Conservation (phyloP, 768 basidiomycete species). For the Thelephora aurantiotincta region DNA sequence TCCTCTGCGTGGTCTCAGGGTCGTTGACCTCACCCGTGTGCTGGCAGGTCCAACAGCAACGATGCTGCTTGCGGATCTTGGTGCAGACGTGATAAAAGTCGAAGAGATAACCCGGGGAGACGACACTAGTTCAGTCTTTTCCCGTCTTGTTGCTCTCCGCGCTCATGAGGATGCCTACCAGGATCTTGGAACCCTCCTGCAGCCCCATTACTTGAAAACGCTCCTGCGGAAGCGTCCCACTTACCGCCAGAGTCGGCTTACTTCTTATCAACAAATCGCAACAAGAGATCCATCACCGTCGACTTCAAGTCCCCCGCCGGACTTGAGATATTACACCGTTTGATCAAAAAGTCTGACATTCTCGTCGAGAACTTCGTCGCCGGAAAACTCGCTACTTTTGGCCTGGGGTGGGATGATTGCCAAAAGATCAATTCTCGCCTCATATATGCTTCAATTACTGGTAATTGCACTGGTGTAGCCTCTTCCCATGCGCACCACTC, state of each 20-base stretch:
- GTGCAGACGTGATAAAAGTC: conserved; percentile 89
- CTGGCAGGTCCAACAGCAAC: conserved; percentile 88
- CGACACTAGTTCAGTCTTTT: conserved; percentile 56
- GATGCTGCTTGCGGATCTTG: conserved; percentile 82
- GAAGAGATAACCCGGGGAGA: conserved; percentile 74
- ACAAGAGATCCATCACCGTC: conserved; percentile 80
- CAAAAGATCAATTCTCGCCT: conserved; percentile 60
- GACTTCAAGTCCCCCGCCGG: conserved; percentile 77
- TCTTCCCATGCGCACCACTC: neutral
- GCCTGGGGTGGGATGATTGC: conserved; percentile 79
- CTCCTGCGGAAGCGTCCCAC: conserved; percentile 38
- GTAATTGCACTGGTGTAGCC: conserved; percentile 23
- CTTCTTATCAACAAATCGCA: conserved; percentile 79
- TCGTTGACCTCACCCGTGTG: conserved; percentile 85
- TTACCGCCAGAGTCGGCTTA: conserved; percentile 88
- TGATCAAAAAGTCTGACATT: conserved; percentile 67
- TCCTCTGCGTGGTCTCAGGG: conserved; percentile 64
- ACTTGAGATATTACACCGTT: conserved; percentile 53
- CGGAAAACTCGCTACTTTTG: conserved; percentile 74
- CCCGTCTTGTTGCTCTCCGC: conserved; percentile 4
- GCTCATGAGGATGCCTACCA: conserved; percentile 13
- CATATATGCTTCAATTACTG: conserved; percentile 84
- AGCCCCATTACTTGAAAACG: conserved; percentile 24
- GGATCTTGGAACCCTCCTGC: conserved; percentile 54
- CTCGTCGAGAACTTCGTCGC: conserved; percentile 83